Evolutionary conservation across 2,329 filamentous ascomycete genomes (phyloP).

Genomic region (Bipolaris bicolor): DNA sequence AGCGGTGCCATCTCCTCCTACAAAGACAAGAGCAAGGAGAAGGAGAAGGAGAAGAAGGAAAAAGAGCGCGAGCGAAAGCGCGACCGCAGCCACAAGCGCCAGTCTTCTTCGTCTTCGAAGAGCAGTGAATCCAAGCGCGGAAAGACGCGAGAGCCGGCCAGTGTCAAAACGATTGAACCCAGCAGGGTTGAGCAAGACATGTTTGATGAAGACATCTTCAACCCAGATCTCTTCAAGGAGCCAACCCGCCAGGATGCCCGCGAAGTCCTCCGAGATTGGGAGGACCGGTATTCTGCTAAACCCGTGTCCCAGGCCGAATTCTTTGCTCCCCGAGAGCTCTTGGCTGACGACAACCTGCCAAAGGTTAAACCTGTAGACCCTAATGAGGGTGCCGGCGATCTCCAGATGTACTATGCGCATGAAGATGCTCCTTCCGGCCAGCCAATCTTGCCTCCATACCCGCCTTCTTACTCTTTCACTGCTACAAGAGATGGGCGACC

Average conservation of each 20-base stretch:
- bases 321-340: constrained; percentile 55
- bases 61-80: constrained; percentile 18
- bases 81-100: constrained; percentile 27
- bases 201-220: constrained; percentile 54
- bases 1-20: constrained; percentile 40
- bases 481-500: constrained; percentile 50
- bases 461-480: constrained; percentile 48
- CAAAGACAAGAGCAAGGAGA: constrained; percentile 23
- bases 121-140: constrained; percentile 24
- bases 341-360: constrained; percentile 47
- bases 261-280: constrained; percentile 52
- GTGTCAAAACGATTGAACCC: constrained; percentile 46
- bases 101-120: constrained; percentile 19
- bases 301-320: constrained; percentile 54
- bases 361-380: constrained; percentile 47
- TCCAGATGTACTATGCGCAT: constrained; percentile 52
- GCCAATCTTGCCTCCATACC: constrained; percentile 45
- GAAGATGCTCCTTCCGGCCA: constrained; percentile 43
- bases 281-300: constrained; percentile 50
- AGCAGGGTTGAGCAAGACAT: constrained; percentile 44
- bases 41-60: constrained; percentile 11
- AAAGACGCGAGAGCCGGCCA: constrained; percentile 37
- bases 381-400: constrained; percentile 53
- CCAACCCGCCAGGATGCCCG: constrained; percentile 38
- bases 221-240: constrained; percentile 54